A percentile compares a stretch with the other conserved stretches of the same genome.
Conservation (phyloP, 2,329 filamentous ascomycete genomes). For the Neoascochyta sp. region DNA sequence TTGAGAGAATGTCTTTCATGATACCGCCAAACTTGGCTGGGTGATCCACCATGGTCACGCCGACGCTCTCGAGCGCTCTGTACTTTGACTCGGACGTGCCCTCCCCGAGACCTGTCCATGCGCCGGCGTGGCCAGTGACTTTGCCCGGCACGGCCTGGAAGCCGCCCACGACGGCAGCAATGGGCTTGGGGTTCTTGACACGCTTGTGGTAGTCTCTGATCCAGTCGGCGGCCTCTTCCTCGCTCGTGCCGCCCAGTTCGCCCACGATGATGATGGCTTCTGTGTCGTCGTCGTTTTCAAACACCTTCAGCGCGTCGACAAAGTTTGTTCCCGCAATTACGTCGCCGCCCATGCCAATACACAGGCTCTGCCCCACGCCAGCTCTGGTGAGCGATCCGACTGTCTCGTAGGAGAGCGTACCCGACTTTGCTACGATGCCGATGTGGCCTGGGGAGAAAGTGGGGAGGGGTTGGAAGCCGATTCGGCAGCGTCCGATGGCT, state of each 20-base stretch:
- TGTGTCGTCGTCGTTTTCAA: constrained; percentile 64
- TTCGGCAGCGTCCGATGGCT: constrained; percentile 64
- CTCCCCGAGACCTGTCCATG: constrained; percentile 65
- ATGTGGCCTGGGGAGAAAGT: constrained; percentile 67
- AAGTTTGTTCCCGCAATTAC: constrained; percentile 71
- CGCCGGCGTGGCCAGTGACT: constrained; percentile 78
- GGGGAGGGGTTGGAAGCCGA: constrained; percentile 73
- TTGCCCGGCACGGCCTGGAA: constrained; percentile 59
- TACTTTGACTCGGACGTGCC: constrained; percentile 63
- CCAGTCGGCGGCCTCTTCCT: constrained; percentile 71
- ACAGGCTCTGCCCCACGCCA: constrained; percentile 73
- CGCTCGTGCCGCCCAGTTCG: constrained; percentile 66
- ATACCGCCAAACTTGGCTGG: constrained; percentile 69
- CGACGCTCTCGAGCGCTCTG: constrained; percentile 60
- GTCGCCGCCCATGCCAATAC: constrained; percentile 75
- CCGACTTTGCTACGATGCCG: constrained; percentile 76
- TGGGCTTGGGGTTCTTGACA: constrained; percentile 64
- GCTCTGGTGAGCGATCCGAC: constrained; percentile 69
- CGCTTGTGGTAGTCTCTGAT: constrained; percentile 62
- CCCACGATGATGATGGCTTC: constrained; percentile 69
- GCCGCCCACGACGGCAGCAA: constrained; percentile 68
- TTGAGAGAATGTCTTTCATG: constrained; percentile 59
- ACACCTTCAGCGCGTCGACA: constrained; percentile 64
- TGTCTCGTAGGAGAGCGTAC: constrained; percentile 75
- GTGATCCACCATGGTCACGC: constrained; percentile 68